Percentiles rank a stretch among this genome's conserved stretches.
Evolutionary conservation across 495 filamentous ascomycete genomes (phyloP).

Genomic region (Cercophora scortea): DNA sequence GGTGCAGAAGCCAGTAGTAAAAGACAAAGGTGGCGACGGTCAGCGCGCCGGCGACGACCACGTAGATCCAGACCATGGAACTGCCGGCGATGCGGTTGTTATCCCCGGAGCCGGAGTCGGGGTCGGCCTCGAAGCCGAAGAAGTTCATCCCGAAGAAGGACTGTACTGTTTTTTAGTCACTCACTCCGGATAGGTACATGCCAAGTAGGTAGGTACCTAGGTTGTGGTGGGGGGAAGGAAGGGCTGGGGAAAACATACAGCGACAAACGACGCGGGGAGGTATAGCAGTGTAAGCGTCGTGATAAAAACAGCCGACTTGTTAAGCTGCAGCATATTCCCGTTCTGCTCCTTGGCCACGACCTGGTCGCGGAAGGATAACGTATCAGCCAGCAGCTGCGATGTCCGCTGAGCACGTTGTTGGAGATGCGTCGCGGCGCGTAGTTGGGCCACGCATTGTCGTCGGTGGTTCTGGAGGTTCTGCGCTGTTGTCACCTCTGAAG

Average conservation of each 20-base stretch:
- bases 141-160: conserved; percentile 23
- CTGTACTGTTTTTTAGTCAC: too few relatives aligned
- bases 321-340: conserved; percentile 32
- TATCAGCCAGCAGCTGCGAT: conserved; percentile 27
- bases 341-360: conserved; percentile 29
- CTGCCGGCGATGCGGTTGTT: conserved; percentile 7
- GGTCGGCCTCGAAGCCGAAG: conserved; percentile 14
- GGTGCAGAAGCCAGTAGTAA: conserved; percentile 19
- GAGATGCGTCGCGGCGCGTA: conserved; percentile 21
- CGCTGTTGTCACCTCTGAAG: background rate
- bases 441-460: conserved; percentile 15
- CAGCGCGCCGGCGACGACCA: conserved; percentile 9
- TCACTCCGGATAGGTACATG: too few relatives aligned
- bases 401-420: conserved; percentile 26
- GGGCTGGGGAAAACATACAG: conserved; percentile 26
- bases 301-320: conserved; percentile 33
- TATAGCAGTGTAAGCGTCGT: conserved; percentile 37
- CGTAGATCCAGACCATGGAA: conserved; percentile 20
- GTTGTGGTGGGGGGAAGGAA: background rate
- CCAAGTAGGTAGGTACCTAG: background rate
- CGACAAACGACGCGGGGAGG: conserved; percentile 36
- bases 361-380: conserved; percentile 31
- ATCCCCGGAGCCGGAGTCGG: too few relatives aligned
- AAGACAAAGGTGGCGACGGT: conserved; percentile 14
- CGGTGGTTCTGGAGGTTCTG: conserved; percentile 9